These are phyloP conservation scores for Aspergillus pseudoterreus DNA, from an alignment of 2,329 filamentous ascomycete species.

Conservation along the genomic window DNA sequence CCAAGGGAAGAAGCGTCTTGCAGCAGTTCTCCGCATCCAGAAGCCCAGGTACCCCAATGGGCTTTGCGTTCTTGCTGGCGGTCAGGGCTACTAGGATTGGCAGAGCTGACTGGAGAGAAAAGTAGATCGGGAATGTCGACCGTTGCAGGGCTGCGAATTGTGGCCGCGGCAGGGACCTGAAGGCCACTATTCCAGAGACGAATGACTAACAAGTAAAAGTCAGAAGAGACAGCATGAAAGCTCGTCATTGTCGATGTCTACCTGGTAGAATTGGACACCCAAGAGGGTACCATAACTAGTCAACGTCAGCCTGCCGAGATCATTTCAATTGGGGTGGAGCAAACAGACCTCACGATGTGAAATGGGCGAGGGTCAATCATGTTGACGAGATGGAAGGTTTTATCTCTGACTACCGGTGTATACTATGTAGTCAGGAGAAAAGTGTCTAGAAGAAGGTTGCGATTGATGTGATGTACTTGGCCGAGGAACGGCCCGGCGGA, in stretches of 20 bases:
- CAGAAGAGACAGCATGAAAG: not conserved
- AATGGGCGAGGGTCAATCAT: constrained; percentile 35
- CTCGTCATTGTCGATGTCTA: constrained; percentile 33
- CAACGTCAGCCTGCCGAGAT: not conserved
- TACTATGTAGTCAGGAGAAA: not conserved
- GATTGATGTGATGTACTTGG: not conserved
- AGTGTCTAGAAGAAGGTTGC: not conserved
- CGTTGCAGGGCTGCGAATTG: constrained; percentile 79
- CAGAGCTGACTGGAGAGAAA: constrained; percentile 73
- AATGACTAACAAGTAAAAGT: constrained; percentile 60
- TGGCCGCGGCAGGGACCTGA: constrained; percentile 69
- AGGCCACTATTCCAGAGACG: constrained; percentile 68
- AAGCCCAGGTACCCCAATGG: constrained; percentile 30
- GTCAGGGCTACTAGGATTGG: constrained; percentile 73
- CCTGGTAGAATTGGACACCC: constrained; percentile 83
- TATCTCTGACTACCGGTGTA: too few relatives aligned
- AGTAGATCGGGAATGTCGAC: constrained; percentile 77
- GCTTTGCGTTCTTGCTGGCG: constrained; percentile 59
- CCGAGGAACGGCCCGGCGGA: not conserved
- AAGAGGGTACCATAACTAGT: constrained; percentile 82
- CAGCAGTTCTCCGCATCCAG: constrained; percentile 57
- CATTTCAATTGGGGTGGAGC: not conserved
- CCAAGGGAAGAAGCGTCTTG: constrained; percentile 65
- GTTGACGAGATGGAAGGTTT: constrained; percentile 1
- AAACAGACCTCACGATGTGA: constrained; percentile 28